Percentiles rank a stretch among this genome's conserved stretches.
Conservation (phyloP, 2,329 filamentous ascomycete genomes). For the Alternaria sp. region DNA sequence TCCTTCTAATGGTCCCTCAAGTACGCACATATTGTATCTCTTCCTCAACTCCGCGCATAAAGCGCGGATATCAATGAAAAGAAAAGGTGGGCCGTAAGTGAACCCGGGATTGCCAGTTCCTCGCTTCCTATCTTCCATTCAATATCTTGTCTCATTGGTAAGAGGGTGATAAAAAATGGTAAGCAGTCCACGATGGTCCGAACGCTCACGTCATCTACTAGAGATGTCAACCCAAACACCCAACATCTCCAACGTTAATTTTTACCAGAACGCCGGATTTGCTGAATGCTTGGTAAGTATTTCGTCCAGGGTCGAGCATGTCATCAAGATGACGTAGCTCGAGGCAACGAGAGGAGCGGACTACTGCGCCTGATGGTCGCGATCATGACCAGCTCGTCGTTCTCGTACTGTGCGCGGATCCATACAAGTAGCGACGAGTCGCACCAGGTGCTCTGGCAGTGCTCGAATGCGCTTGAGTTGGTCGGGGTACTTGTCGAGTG, state of each 20-base stretch:
- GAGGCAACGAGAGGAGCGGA: neutral
- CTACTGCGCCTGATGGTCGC: neutral
- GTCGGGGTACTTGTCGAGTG: neutral
- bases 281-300: neutral
- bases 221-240: too few relatives aligned
- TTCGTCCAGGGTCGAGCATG: neutral
- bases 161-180: neutral
- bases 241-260: too few relatives aligned
- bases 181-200: neutral
- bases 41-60: neutral
- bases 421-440: neutral
- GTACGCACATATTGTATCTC: neutral
- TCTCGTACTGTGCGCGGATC: neutral
- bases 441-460: neutral
- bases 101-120: neutral
- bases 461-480: neutral
- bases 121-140: neutral
- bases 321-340: neutral
- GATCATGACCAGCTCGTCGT: neutral
- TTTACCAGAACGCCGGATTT: too few relatives aligned
- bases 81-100: neutral
- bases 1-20: too few relatives aligned
- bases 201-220: neutral
- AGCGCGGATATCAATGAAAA: neutral
- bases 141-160: neutral